Percentiles rank a stretch among this genome's conserved stretches.
Evolutionary conservation across 768 basidiomycete genomes (phyloP).

Genomic region (Auriscalpium orientale): DNA sequence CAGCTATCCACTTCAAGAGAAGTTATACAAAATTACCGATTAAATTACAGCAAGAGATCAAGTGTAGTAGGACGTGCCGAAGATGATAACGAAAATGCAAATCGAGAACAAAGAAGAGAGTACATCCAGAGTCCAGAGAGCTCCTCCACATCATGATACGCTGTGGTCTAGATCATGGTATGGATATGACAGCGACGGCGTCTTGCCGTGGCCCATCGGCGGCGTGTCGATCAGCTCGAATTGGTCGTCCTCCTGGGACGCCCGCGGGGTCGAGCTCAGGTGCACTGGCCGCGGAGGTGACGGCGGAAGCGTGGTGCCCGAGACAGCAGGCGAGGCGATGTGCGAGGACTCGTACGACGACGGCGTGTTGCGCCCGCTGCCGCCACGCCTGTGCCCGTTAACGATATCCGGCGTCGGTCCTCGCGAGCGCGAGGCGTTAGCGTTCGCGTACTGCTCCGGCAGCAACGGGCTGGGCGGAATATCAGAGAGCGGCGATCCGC

Average conservation of each 20-base stretch:
- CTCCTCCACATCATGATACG: constrained; percentile 11
- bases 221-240: constrained; percentile 55
- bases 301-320: not conserved
- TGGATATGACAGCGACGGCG: constrained; percentile 43
- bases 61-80: not conserved
- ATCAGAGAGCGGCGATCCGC: constrained; percentile 30
- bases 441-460: constrained; percentile 29
- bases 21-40: not conserved
- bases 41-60: not conserved
- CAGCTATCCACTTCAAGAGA: too few species aligned
- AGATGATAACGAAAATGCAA: not conserved
- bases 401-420: not conserved
- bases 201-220: constrained; percentile 21
- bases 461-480: constrained; percentile 61
- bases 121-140: not conserved
- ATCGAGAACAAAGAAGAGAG: not conserved
- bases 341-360: constrained; percentile 10
- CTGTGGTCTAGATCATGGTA: constrained; percentile 45
- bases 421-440: constrained; percentile 5
- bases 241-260: constrained; percentile 30
- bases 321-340: constrained; percentile 5
- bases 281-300: constrained; percentile 24
- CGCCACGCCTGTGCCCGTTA: not conserved
- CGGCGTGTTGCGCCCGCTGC: constrained; percentile 2
- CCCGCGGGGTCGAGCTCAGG: constrained; percentile 21